Evolutionary conservation across 1,284 basidiomycete genomes (phyloP).

Genomic region (Ceraceosorus bombacis): DNA sequence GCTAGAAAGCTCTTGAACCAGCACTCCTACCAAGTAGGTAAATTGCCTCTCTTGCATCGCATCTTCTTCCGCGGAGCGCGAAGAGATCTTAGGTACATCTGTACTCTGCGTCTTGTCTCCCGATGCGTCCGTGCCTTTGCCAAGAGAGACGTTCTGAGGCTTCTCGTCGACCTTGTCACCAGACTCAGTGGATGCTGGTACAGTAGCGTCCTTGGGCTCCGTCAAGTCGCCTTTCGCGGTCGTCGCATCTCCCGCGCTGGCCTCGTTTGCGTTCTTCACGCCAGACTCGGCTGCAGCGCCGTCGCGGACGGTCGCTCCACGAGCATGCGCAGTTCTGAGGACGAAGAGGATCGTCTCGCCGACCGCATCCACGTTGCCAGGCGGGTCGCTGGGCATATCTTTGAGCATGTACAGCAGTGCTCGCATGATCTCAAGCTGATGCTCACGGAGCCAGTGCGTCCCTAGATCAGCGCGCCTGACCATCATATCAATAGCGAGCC

Average conservation of each 20-base stretch:
- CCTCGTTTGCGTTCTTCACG: slow-evolving; percentile 15
- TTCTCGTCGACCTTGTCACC: not conserved
- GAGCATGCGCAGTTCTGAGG: slow-evolving; percentile 62
- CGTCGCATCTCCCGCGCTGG: not conserved
- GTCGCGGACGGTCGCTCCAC: slow-evolving; percentile 15
- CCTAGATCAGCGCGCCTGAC: slow-evolving; percentile 55
- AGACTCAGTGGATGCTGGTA: slow-evolving; percentile 18
- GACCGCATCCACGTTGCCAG: slow-evolving; percentile 72
- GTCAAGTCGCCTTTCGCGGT: slow-evolving; percentile 6
- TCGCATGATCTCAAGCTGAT: slow-evolving; percentile 82
- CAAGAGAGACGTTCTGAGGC: too few relatives aligned
- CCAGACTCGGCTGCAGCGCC: not conserved
- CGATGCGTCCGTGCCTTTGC: not conserved
- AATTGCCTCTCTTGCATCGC: slow-evolving; percentile 25
- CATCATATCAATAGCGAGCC: slow-evolving; percentile 44
- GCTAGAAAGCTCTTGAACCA: slow-evolving; percentile 82
- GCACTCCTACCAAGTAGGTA: slow-evolving; percentile 65
- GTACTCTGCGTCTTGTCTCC: slow-evolving; percentile 8
- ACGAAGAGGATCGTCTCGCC: slow-evolving; percentile 70
- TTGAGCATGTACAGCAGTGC: slow-evolving; percentile 89
- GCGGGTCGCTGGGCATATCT: slow-evolving; percentile 85
- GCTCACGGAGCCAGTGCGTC: slow-evolving; percentile 67
- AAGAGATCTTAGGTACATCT: too few relatives aligned
- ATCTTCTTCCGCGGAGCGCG: not conserved
- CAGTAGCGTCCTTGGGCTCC: slow-evolving; percentile 8